A percentile compares a stretch with the other conserved stretches of the same genome.
Conservation (phyloP, 148 eudicot genomes). For the Chenopodium album region DNA sequence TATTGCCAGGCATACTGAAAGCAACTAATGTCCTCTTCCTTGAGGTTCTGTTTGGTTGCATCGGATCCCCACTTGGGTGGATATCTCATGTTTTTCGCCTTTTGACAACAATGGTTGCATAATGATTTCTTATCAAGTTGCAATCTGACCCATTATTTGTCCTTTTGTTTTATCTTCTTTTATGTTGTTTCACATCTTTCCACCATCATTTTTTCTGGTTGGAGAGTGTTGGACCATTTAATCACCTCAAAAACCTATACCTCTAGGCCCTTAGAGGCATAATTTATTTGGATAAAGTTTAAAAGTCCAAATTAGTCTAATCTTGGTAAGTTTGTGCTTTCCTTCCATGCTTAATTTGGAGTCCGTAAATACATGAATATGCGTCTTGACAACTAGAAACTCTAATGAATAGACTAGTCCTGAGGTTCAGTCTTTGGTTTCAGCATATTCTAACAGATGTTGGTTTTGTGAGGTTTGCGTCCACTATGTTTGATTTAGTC, state of each 20-base stretch:
- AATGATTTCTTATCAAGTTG: slow-evolving; percentile 18
- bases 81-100: slow-evolving; percentile 13
- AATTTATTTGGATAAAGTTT: neutral
- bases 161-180: slow-evolving; percentile 7
- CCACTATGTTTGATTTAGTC: neutral
- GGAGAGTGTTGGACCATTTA: slow-evolving; percentile 18
- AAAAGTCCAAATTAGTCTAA: neutral
- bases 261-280: neutral
- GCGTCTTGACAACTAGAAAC: neutral
- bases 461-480: neutral
- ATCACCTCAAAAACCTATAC: slow-evolving; percentile 10
- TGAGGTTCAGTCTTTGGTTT: neutral
- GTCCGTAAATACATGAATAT: neutral
- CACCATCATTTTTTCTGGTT: slow-evolving; percentile 14
- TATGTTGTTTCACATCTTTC: neutral
- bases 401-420: neutral
- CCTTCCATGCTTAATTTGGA: neutral
- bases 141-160: slow-evolving; percentile 17
- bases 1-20: slow-evolving; percentile 40
- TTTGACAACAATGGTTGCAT: slow-evolving; percentile 15
- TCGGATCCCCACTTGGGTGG: slow-evolving; percentile 35
- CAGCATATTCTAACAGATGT: neutral
- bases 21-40: slow-evolving; percentile 29
- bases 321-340: neutral
- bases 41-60: slow-evolving; percentile 30